Base-by-base conservation (phyloP, 768 basidiomycete genomes). In the Trametes meyenii region DNA sequence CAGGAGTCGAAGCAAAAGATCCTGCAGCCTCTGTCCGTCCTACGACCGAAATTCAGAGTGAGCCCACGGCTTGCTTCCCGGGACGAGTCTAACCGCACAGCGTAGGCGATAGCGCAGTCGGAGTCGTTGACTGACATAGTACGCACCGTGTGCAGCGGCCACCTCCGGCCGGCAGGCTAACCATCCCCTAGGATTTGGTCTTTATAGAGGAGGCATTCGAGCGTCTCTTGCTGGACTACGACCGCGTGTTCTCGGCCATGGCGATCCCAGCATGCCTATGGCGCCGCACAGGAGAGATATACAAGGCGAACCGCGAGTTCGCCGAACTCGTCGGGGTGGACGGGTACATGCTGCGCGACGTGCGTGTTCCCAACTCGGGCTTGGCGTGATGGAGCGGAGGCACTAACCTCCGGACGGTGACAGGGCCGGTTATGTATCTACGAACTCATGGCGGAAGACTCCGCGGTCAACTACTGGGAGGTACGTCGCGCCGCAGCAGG, bases 151-250 rank as follows among this genome's bases (percentile, higher is more conserved):
- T n/a, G 35, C 43, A 5, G 21, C n/a, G n/a, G 26, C 39, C 48
- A 13, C 33, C 52, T 21, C 55, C 58, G 13, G 63, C 62, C 29
- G 40, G n/a, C 19, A 35, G 21, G 42, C 45, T 62, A 21, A 57
- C 29, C 36, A 12, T 43, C 21, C 19, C 57, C 13, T 65, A 90
- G 89, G 96, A 99, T 74, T 83, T 97, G 26, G 92, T 98, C 13
- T 96, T 97, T 74, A 96, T 99, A 68, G 96, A 98, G 74, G 96
- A 98, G 75, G 95, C 92, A 0, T 98, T 98, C 69, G 96, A 99
- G 73, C 89, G 96, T 1, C 81, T 98, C 62, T 80, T 99, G 59
- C 85, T 98, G 21, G 95, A 97, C 71, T 98, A 98, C 65, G 96
- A 98, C 72, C 89, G 95, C 23, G 94, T 92, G 14, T 93, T 94